Evolutionary conservation across 306 rosid species (phyloP), one percentile per base, ranked within the genome.

Genomic region (Carpinus viminea): DNA sequence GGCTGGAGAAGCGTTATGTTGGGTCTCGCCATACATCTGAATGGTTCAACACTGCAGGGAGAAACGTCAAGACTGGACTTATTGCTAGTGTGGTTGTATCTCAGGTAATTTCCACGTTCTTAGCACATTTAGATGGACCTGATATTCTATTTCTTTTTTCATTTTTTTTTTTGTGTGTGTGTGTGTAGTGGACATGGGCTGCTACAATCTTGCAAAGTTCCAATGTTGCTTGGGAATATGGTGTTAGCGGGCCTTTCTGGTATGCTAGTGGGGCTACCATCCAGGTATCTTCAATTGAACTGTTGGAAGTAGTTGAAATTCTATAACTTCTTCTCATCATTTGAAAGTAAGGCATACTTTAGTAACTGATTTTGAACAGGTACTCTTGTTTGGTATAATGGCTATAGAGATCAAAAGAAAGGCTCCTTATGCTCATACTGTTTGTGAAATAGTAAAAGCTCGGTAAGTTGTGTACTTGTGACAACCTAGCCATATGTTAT

Each of bases 41-140:
- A 85, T 94, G 98, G 98, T 94, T 94, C 87, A 94, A 89, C 83
- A 94, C 98, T 74, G 98, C 98, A 74, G 98, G 98, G 38, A 92
- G 98, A 86, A 94, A 78, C 78, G 90, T 94, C 56, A 94, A 94
- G 81, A 94, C 97, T 15, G 97, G 98, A 43, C 94, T 94, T 15
- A 94, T 94, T 74, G 97, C 98, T n/a, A 92, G 97, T 82, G 98
- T 90, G 43, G 89, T 94, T 79, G 98, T 94, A 12, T 94, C 98
- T 69, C 97, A 94, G 91, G 97, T 94, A 85, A 75, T 79, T 68
- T 48, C 83, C 68, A 60, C 26, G 72, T 45, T 55, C 50, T 21
- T 43, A 43, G 69, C 48, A 74, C 18, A 36, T 17, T 52, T 26
- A 20, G 31, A 57, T 36, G 12, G 34, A 46, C 55, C 52, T 2